Percentiles rank a stretch among this genome's conserved stretches.
Conservation (phyloP, 208 protist species). For the Crithidia thermophila region DNA sequence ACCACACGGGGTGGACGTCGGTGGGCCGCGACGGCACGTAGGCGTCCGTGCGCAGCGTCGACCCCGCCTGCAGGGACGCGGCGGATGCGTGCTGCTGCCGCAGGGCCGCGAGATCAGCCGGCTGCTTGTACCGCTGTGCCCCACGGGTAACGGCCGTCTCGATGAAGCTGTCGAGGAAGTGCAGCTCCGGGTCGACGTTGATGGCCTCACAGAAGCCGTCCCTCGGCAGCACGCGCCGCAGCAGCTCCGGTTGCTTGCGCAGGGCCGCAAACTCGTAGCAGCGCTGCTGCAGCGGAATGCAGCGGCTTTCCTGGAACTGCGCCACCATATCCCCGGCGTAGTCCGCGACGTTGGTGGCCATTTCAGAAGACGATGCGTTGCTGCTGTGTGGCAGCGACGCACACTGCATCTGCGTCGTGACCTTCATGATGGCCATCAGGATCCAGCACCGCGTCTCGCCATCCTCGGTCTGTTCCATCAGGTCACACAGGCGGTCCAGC, state of each 20-base stretch:
- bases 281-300: conserved; percentile 72
- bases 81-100: conserved; percentile 3
- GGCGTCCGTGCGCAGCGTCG: conserved; percentile 39
- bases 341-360: conserved; percentile 26
- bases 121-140: conserved; percentile 45
- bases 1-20: conserved; percentile 21
- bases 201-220: conserved; percentile 82
- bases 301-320: conserved; percentile 56
- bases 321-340: conserved; percentile 54
- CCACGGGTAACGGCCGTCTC: conserved; percentile 42
- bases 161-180: conserved; percentile 59
- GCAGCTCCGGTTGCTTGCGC: conserved; percentile 38
- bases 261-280: conserved; percentile 80
- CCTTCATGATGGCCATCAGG: conserved; percentile 80
- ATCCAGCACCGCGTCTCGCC: conserved; percentile 64
- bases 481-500: conserved; percentile 72
- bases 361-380: no score
- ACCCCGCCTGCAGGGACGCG: conserved; percentile 8
- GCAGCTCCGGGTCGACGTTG: conserved; percentile 53
- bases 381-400: not conserved
- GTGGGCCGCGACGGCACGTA: conserved; percentile 30
- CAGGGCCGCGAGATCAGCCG: not conserved
- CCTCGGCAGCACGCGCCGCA: conserved; percentile 59
- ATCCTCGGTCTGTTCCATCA: conserved; percentile 46
- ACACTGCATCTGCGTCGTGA: conserved; percentile 46